phyloP scores from a whole-genome alignment of 169 alveolate genomes.

The Perkinsus marinus region DNA sequence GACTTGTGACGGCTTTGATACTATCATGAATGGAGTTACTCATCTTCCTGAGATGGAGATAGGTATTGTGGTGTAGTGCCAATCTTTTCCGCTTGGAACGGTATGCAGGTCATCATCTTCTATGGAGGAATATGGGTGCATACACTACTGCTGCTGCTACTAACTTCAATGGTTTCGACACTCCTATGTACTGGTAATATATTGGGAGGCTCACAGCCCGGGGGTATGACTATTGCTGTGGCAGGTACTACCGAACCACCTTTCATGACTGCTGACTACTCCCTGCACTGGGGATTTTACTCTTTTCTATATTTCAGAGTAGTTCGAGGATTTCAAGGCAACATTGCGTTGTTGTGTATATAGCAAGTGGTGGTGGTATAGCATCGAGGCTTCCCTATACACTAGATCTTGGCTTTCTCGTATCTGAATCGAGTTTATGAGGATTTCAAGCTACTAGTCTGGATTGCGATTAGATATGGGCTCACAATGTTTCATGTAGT shows the following conservation, averaged over 20 bases:
- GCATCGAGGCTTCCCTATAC: too few species aligned
- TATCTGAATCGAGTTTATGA: not conserved
- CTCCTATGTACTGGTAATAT: not conserved
- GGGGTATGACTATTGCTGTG: too few species aligned
- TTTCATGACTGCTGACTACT: not conserved
- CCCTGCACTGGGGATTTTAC: not conserved
- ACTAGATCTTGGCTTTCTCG: not conserved
- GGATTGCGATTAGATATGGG: too few species aligned
- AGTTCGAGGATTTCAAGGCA: too few species aligned
- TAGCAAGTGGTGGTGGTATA: too few species aligned
- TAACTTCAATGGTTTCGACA: constrained; percentile 9
- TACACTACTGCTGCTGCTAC: constrained; percentile 18
- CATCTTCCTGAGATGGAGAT: constrained; percentile 1
- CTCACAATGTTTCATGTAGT: too few species aligned
- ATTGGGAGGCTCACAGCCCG: not conserved
- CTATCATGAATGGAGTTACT: not conserved
- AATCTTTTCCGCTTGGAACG: too few species aligned
- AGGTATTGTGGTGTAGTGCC: not conserved
- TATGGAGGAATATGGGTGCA: constrained; percentile 18
- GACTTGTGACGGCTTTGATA: constrained; percentile 18
- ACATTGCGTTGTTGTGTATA: too few species aligned
- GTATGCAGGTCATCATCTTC: constrained; percentile 1
- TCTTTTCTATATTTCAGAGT: not conserved
- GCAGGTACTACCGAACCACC: not conserved
- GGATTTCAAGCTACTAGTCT: too few species aligned